Conservation (phyloP, 768 basidiomycete species). For the Boletellus ananas region DNA sequence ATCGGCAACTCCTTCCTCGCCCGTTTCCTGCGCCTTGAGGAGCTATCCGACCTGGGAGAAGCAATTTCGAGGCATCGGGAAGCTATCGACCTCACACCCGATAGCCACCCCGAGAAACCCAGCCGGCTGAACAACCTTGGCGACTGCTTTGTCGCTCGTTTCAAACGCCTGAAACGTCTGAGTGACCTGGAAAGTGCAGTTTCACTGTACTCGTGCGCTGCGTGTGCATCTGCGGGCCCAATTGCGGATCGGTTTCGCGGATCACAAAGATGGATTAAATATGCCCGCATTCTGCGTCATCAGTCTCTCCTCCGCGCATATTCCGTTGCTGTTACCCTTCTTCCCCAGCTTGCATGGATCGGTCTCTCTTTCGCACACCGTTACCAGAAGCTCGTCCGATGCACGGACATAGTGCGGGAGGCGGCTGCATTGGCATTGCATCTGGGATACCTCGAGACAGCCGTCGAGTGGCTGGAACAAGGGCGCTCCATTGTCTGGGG, state of each 20-base stretch:
- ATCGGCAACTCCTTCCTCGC: neutral
- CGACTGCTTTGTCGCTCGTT: neutral
- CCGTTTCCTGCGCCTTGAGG: neutral
- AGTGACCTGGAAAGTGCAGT: neutral
- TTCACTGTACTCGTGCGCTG: too few relatives aligned
- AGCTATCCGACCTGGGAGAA: neutral
- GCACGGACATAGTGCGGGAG: too few relatives aligned
- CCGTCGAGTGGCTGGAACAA: too few relatives aligned
- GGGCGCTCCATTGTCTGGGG: too few relatives aligned
- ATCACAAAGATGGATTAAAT: neutral
- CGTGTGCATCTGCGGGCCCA: neutral
- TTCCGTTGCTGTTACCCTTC: too few relatives aligned
- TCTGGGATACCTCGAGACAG: too few relatives aligned
- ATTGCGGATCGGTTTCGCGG: neutral
- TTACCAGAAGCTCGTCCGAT: too few relatives aligned
- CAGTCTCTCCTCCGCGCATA: too few relatives aligned
- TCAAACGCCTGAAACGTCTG: neutral
- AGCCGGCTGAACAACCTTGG: neutral
- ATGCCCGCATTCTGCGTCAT: too few relatives aligned
- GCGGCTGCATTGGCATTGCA: too few relatives aligned
- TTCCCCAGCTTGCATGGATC: too few relatives aligned
- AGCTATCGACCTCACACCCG: neutral
- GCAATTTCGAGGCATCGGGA: neutral
- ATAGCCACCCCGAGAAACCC: neutral
- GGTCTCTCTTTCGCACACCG: too few relatives aligned